These are phyloP conservation scores for Leccinum sublutescens DNA, from an alignment of 768 basidiomycete species.

Conservation along the genomic window DNA sequence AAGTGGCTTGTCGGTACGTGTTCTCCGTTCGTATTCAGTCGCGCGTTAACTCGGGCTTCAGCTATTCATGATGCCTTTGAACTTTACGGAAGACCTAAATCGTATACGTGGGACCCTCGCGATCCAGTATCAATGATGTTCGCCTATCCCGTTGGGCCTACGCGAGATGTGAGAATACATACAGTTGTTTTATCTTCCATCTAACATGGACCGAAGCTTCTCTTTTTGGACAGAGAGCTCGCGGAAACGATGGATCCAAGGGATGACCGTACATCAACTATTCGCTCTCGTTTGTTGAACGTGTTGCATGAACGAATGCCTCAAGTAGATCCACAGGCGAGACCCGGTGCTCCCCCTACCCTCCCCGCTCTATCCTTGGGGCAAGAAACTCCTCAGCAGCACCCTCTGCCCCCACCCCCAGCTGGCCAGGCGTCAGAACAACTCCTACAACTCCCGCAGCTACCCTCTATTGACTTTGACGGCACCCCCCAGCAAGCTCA, in stretches of 20 bases:
- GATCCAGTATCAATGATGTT: constrained; percentile 87
- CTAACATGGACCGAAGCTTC: constrained; percentile 46
- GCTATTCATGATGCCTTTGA: constrained; percentile 84
- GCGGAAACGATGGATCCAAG: constrained; percentile 77
- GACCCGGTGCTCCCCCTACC: constrained; percentile 10
- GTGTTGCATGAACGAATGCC: constrained; percentile 68
- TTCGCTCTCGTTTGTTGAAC: constrained; percentile 59
- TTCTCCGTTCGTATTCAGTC: not conserved
- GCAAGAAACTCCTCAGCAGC: constrained; percentile 26
- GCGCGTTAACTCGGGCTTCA: constrained; percentile 29
- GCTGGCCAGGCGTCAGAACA: constrained; percentile 10
- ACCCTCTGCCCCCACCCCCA: constrained; percentile 25
- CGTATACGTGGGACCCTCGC: constrained; percentile 88
- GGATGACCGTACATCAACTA: constrained; percentile 71
- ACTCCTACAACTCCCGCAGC: constrained; percentile 37
- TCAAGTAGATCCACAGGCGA: constrained; percentile 27
- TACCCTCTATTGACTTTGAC: constrained; percentile 62
- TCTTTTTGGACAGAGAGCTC: constrained; percentile 85
- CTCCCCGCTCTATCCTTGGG: constrained; percentile 19
- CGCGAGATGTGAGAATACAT: constrained; percentile 66
- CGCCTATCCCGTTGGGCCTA: constrained; percentile 85
- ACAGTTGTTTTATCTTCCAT: not conserved
- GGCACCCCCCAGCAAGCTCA: constrained; percentile 15
- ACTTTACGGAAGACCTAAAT: constrained; percentile 83
- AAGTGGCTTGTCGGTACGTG: constrained; percentile 84